Base-by-base conservation (phyloP, 257 asterid genomes). In the Gardenia jasminoides region DNA sequence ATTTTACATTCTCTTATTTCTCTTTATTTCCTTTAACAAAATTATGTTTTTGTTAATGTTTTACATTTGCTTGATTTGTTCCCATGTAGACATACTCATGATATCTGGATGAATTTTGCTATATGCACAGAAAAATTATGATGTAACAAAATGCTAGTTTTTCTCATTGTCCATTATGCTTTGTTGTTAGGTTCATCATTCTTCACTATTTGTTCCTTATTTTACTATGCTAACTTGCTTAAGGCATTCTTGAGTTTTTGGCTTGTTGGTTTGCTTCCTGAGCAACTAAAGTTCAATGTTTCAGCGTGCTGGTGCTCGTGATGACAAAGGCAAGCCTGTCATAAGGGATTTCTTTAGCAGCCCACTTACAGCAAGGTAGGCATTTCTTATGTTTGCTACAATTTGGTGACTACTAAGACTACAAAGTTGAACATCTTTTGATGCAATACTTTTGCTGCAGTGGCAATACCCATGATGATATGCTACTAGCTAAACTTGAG, bases 291-390 rank as follows among this genome's bases (percentile, higher is more conserved):
- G 54, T 62, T 31, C 36, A 54, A 33, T 28, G 19, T 80, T 84
- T 41, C 89, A 96, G 98, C 94, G 91, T 80, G 96, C 96, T 76
- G 91, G 94, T 76, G 99, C 93, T 86, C 97, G 91, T 72, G 97
- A 93, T 86, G 99, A 93, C 72, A 87, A 79, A 82, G 97, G 98
- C 80, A 88, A 83, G 82, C 97, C 97, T 58, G 86, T 96, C n/a
- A 93, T 90, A 84, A 88, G 97, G 84, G 99, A 95, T 85, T 90
- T 90, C 87, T 95, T 86, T 85, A 94, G 98, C 80, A 89, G 98
- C 84, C 99, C 99, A 75, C 97, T 95, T 72, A 95, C 98, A 79
- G 97, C 99, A 68, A 95, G 99, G 99, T 93, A 84, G 82, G 6
- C 75, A 64, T 70, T 50, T 41, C 30, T 41, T 26, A 22, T 68